Evolutionary conservation across 2,329 filamentous ascomycete genomes (phyloP), one percentile per base, ranked within the genome.

Genomic region (Fusarium mundagurra): DNA sequence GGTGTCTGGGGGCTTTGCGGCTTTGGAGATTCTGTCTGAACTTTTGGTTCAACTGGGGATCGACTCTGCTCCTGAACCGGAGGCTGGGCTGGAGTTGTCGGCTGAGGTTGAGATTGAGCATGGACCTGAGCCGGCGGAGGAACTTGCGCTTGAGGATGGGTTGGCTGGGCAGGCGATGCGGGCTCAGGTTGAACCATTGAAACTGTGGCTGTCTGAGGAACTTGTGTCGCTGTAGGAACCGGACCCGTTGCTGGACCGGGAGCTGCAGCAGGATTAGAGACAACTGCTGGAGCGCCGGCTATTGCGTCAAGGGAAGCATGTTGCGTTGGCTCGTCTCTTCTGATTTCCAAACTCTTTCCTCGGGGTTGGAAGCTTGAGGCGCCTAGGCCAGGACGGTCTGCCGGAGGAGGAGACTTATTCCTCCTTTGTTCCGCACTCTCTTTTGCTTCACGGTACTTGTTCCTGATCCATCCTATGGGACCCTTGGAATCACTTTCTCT

Each of bases 381-480:
- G 22, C 77, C 78, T 36, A 78, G 58, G 8, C 67, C 74, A 27
- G 79, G 75, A n/a, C 76, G 78, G 33, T 83, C 82, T 33, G 78
- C 82, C 5, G 88, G 86, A 8, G 88, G 86, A 8, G 89, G 89
- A 14, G 88, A 90, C 79, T 90, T 90, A 75, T 86, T 87, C 57
- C 89, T 85, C 74, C 87, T 84, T 53, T 88, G 84, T 63, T 90
- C 89, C 2, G 83, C 86, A 47, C 82, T 88, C 72, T 90, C 89
- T 79, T 89, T 90, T 59, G 87, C 87, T 76, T 89, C 89, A 33
- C 88, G 87, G 78, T 90, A 89, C 78, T 91, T 91, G 80, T 83
- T 88, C 78, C 86, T 89, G 73, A 91, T 87, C 89, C 89, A 90
- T 51, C 86, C 86, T 13, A 90, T 83, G 14, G 89, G 84, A 6